A percentile compares a stretch with the other conserved stretches of the same genome.
phyloP scores from a whole-genome alignment of 441 rosid species.

The Gossypium gossypioides region DNA sequence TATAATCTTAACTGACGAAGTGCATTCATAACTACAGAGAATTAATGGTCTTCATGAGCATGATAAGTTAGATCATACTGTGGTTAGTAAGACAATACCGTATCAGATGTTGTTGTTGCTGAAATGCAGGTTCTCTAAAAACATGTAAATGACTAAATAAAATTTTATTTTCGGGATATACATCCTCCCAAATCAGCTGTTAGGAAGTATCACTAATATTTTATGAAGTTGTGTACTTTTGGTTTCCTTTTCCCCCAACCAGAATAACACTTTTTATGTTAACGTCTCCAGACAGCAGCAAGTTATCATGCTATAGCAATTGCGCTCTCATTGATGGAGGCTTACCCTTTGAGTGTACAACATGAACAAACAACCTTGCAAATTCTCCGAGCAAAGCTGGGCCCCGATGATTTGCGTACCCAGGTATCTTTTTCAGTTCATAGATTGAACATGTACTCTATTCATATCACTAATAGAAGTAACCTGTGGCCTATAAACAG shows the following conservation, averaged over 20 bases:
- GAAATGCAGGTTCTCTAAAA: neutral
- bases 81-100: neutral
- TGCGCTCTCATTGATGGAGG: slow-evolving; percentile 72
- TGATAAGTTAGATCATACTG: neutral
- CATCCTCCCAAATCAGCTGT: neutral
- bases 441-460: neutral
- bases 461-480: neutral
- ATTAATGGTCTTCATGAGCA: neutral
- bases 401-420: slow-evolving; percentile 71
- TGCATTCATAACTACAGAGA: neutral
- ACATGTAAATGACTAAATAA: neutral
- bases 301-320: slow-evolving; percentile 78
- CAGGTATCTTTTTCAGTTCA: slow-evolving; percentile 32
- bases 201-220: neutral
- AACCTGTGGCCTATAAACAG: neutral
- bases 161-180: neutral
- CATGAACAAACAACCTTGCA: slow-evolving; percentile 67
- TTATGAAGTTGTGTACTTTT: slow-evolving; percentile 2
- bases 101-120: neutral
- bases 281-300: slow-evolving; percentile 57
- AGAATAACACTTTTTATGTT: slow-evolving; percentile 19
- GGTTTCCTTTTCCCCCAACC: neutral
- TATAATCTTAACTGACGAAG: neutral
- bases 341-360: slow-evolving; percentile 55
- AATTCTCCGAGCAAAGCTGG: slow-evolving; percentile 60